Evolutionary conservation across 2,329 filamentous ascomycete genomes (phyloP).

Genomic region (Aureobasidium vineae): DNA sequence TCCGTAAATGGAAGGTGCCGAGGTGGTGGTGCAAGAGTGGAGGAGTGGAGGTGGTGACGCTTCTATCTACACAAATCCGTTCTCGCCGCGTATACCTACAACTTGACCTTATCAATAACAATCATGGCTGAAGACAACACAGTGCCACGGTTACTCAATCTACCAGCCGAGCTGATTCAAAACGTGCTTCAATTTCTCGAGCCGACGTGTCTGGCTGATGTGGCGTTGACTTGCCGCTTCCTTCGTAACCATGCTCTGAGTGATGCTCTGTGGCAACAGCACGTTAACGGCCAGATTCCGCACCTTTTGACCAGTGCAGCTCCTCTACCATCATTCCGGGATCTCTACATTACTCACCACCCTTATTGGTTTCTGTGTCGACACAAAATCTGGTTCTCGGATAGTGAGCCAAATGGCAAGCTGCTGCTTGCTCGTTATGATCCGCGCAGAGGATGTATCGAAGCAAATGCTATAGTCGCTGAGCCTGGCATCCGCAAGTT

Average conservation of each 20-base stretch:
- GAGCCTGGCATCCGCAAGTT: slow-evolving; percentile 56
- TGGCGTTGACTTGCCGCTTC: slow-evolving; percentile 61
- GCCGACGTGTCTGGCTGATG: slow-evolving; percentile 60
- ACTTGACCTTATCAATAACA: neutral
- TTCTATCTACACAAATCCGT: slow-evolving; percentile 6
- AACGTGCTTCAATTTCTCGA: slow-evolving; percentile 66
- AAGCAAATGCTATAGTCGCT: slow-evolving; percentile 74
- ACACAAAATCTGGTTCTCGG: slow-evolving; percentile 82
- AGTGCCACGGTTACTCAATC: slow-evolving; percentile 46
- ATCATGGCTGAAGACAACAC: slow-evolving; percentile 6
- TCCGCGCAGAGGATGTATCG: slow-evolving; percentile 68
- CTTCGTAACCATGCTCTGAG: slow-evolving; percentile 59
- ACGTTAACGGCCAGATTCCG: slow-evolving; percentile 68
- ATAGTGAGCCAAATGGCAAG: slow-evolving; percentile 69
- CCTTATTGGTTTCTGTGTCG: slow-evolving; percentile 81
- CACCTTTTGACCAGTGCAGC: slow-evolving; percentile 53
- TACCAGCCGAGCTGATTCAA: slow-evolving; percentile 75
- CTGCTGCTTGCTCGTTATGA: slow-evolving; percentile 77
- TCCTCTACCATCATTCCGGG: slow-evolving; percentile 63
- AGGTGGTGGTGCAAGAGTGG: slow-evolving; percentile 7
- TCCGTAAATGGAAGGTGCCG: slow-evolving; percentile 17
- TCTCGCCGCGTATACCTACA: slow-evolving; percentile 12
- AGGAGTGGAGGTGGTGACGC: slow-evolving; percentile 14
- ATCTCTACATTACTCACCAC: slow-evolving; percentile 71
- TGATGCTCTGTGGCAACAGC: slow-evolving; percentile 69